phyloP scores from a whole-genome alignment of 306 rosid genomes.

The Medicago arabica region DNA sequence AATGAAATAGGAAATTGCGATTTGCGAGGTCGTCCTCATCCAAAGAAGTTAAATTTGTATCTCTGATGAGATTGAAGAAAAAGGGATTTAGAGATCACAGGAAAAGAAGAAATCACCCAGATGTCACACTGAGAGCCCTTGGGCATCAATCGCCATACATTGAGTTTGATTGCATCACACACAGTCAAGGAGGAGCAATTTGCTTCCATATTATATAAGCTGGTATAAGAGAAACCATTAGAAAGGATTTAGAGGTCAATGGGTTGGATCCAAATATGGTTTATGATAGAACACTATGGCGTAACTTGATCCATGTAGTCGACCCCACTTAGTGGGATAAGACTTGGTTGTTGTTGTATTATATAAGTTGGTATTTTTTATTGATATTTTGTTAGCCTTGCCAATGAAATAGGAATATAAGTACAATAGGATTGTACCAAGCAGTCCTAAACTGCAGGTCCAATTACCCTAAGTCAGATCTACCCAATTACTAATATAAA shows the following conservation, averaged over 20 bases:
- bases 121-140: not conserved
- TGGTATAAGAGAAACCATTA: not conserved
- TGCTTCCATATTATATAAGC: slow-evolving; percentile 5
- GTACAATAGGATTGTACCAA: not conserved
- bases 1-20: not conserved
- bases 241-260: too few relatives aligned
- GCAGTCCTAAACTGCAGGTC: slow-evolving; percentile 1
- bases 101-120: slow-evolving; percentile 10
- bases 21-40: not conserved
- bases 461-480: not conserved
- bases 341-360: not conserved
- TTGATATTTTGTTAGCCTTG: slow-evolving; percentile 12
- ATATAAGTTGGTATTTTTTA: not conserved
- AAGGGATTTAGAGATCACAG: not conserved
- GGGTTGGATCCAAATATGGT: too few relatives aligned
- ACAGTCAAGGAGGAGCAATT: not conserved
- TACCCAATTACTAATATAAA: slow-evolving; percentile 8
- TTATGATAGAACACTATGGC: too few relatives aligned
- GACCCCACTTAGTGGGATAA: too few relatives aligned
- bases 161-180: slow-evolving; percentile 5
- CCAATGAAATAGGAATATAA: not conserved
- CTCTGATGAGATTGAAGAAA: slow-evolving; percentile 6
- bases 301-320: too few relatives aligned
- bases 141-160: not conserved
- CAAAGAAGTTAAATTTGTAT: not conserved